Base-by-base conservation (phyloP, 2,329 filamentous ascomycete species). In the Exserohilum rostratum region DNA sequence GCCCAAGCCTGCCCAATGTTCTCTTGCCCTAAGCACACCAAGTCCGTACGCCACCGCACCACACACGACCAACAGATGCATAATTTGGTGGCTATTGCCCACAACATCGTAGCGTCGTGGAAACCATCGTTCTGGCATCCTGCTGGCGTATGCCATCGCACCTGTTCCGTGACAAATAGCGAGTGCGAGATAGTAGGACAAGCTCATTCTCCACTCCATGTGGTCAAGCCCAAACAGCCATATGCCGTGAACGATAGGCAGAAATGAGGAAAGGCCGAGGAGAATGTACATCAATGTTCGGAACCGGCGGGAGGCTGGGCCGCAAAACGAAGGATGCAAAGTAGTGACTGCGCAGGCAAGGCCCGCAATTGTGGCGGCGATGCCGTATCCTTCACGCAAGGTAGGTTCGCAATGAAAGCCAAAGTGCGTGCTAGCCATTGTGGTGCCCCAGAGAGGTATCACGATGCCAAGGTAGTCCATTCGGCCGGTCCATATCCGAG, bases 381-480 rank as follows among this genome's bases (percentile, higher is more conserved):
- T 51, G 66, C 71, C 71, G 60, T 82, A 81, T 0, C 61, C 46
- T 3, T 59, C 56, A 43, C 71, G 74, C 13, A 75, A 55, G 9
- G 22, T 9, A 1, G 62, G 44, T 7, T 75, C 61, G 55, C 75
- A 79, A 20, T 72, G 69, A 57, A 83, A 81, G 22, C 75, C 76
- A 64, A 82, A 82, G 64, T 80, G 80, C 57, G 96, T 77, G 55
- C 89, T 89, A 3, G 93, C 91, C 44, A 96, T 85, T 69, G 92
- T 96, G 70, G 89, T 93, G 10, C 93, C 93, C 56, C 91, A 89
- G 51, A 96, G 96, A 38, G 49, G 53, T 6, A 48, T 22, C 15
- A 56, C 53, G 65, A 97, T 97, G 15, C 93, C 93, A 12, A 92
- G 85, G 73, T 97, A 96, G 72, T 97, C 93, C 55, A 96, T 79